These are phyloP conservation scores for Phytophthora sp. DNA, from an alignment of 352 stramenopile species.

Conservation along the genomic window DNA sequence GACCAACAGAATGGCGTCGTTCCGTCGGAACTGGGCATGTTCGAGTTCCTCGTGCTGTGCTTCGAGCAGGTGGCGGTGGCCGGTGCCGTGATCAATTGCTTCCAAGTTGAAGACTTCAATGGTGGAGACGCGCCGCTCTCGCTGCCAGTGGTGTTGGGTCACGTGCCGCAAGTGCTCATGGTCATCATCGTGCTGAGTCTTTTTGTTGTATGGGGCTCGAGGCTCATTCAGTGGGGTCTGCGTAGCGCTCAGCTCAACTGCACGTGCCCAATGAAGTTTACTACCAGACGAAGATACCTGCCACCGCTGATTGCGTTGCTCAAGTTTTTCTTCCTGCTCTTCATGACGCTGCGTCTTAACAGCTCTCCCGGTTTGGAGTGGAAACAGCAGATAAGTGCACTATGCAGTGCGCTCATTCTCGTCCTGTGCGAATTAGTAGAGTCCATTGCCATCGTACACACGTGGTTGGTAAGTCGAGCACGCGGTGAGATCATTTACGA, in stretches of 20 bases:
- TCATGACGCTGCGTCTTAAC: conserved; percentile 28
- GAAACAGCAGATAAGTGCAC: conserved; percentile 32
- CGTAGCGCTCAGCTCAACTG: conserved; percentile 28
- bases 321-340: conserved; percentile 36
- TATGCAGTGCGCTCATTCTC: conserved; percentile 39
- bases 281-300: conserved; percentile 32
- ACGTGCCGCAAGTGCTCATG: conserved; percentile 33
- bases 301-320: conserved; percentile 37
- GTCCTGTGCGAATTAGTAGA: conserved; percentile 39
- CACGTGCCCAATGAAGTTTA: conserved; percentile 26
- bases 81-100: conserved; percentile 45
- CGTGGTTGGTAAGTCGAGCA: conserved; percentile 33
- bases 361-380: conserved; percentile 25
- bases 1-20: conserved; percentile 28
- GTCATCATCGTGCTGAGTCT: conserved; percentile 32
- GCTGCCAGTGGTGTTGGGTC: conserved; percentile 29
- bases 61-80: conserved; percentile 43
- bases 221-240: conserved; percentile 31
- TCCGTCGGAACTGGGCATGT: conserved; percentile 34
- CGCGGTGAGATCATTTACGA: conserved; percentile 32
- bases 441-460: conserved; percentile 30
- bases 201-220: conserved; percentile 33
- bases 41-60: conserved; percentile 44
- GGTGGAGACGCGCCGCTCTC: conserved; percentile 26
- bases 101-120: conserved; percentile 28